Base-by-base conservation (phyloP, 1,284 basidiomycete species). In the Abortiporus biennis region DNA sequence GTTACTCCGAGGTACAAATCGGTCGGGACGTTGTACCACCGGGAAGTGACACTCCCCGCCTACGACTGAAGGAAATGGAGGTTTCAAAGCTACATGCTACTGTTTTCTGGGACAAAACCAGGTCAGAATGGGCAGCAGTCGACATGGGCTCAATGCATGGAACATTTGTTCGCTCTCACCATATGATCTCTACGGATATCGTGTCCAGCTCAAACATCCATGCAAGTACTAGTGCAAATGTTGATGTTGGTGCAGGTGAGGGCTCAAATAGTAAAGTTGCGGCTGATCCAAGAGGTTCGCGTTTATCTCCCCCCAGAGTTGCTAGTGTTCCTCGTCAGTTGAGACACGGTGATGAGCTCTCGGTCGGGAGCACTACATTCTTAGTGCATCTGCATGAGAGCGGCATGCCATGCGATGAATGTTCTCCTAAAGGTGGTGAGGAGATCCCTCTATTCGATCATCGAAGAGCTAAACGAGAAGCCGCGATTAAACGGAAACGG, bases 101-200 rank as follows among this genome's bases (percentile, higher is more conserved):
- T 2, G 67, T 73, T 1, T 89, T 75, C 54, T 86, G 80, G 80
- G 83, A 88, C 54, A 62, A 65, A 22, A 59, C 61, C 15, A 66
- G 71, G 43, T 55, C 58, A 11, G 71, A 76, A 46, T 88, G 84
- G 85, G 70, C 73, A 6, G 64, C 84, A 29, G 85, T 89, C 9
- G 85, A 89, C 54, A 84, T 86, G 82, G 85, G 85, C 17, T 86
- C 83, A 31, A 81, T 79, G 57, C 86, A 89, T 52, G 86, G 85
- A 6, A 87, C 85, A 1, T 86, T 80, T 56, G 46, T 85, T 50
- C 66, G 40, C 58, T 50, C 57, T 24, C 44, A 31, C 6, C 20
- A 40, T 8, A 13, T 31, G 36, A 8, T 35, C 30, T 40, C 51
- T 39, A 32, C 36, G 17, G 39, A 34, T 15, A 20, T 15, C 6